Conservation (phyloP, 2,329 filamentous ascomycete species). For the Hymenoscyphus fraxineus region DNA sequence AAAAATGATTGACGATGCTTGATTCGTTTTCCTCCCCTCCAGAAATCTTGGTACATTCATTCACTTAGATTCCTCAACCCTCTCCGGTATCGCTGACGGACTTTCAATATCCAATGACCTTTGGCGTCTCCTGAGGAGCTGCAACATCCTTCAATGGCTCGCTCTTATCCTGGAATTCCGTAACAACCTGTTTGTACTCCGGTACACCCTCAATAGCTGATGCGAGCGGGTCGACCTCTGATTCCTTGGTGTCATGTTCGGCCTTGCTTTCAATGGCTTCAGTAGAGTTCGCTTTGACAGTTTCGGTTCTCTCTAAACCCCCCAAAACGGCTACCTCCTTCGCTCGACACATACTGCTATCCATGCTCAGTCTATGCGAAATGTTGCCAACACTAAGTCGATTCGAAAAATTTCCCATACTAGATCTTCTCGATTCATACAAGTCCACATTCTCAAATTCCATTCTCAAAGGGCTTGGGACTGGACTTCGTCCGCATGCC, state of each 20-base stretch:
- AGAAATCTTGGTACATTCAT: no score
- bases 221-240: not conserved
- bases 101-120: not conserved
- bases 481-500: constrained; percentile 26
- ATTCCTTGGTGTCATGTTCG: not conserved
- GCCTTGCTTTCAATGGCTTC: constrained; percentile 7
- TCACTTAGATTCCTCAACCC: no score
- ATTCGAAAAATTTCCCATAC: not conserved
- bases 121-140: not conserved
- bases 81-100: not conserved
- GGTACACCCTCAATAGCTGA: not conserved
- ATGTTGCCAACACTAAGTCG: not conserved
- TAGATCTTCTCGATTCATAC: constrained; percentile 20
- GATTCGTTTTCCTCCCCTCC: no score
- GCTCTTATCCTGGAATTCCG: not conserved
- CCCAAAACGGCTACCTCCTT: constrained; percentile 8
- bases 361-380: not conserved
- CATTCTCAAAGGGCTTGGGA: constrained; percentile 8
- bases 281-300: not conserved
- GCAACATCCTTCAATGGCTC: not conserved
- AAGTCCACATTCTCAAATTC: constrained; percentile 36
- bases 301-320: constrained; percentile 10
- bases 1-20: no score
- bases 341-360: not conserved
- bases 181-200: not conserved